Evolutionary conservation across 139 green algal genomes (phyloP), one percentile per base, ranked within the genome.

Genomic region (Ostreobium quekettii): DNA sequence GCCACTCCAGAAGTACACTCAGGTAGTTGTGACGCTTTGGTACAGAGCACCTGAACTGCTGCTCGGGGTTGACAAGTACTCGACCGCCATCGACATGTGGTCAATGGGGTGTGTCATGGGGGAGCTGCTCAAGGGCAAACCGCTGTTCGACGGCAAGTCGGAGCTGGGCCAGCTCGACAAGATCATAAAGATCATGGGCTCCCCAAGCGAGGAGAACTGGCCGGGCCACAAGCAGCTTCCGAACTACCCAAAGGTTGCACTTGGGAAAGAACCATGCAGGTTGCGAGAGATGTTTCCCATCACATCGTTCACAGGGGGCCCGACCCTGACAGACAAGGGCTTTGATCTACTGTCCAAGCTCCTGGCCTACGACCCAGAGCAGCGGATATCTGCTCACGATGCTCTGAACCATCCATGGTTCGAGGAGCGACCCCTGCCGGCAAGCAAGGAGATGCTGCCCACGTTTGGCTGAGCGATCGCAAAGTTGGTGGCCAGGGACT

Each of bases 41-140:
- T 93, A 93, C 78, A 72, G 79, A 64, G 56, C 78, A 33, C 79
- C 81, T 15, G 82, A 99, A 82, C 80, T 97, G 62, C 83, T 98
- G 66, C 83, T 99, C 57, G 90, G 88, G 59, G 66, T 63, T 32
- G 78, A 81, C 1, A 64, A 74, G 30, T 99, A 98, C 82, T 86
- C 70, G 22, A 93, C 91, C 0, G 83, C 84, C 0, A 75, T 96
- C 8, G 89, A 96, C 80, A 80, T 95, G 69, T 97, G 92, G 90
- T 84, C 72, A n/a, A 47, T 90, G 5, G 92, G 91, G 15, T 95
- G 89, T 78, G 95, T 97, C 80, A 90, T 96, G 83, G 93, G 75
- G 4, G 91, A 97, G 81, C 80, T 98, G 38, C 74, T 97, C 32
- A 82, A 29, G 59, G 36, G 69, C 26, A 64, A 74, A 56, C 67